phyloP scores from a whole-genome alignment of 768 basidiomycete species.

The Tulasnella sp. region DNA sequence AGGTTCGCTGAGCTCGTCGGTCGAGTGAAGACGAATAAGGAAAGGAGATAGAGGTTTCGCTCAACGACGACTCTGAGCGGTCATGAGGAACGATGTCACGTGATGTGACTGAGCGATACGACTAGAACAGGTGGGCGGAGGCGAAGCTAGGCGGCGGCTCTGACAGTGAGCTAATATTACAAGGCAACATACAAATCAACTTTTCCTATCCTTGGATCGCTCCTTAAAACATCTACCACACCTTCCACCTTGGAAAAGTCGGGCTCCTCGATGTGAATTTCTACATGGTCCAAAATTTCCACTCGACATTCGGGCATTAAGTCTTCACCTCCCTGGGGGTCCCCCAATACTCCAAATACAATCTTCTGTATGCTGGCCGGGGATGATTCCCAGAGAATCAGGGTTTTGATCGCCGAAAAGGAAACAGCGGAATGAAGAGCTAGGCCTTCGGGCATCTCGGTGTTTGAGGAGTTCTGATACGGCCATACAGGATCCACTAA shows the following conservation, averaged over 20 bases:
- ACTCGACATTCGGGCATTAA: neutral
- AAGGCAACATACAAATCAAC: neutral
- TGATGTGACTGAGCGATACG: no score
- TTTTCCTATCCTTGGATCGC: neutral
- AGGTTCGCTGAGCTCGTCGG: no score
- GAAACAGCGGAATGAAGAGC: neutral
- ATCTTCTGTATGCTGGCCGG: neutral
- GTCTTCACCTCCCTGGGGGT: neutral
- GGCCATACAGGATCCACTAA: neutral
- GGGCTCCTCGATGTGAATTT: neutral
- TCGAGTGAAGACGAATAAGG: no score
- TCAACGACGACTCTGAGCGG: no score
- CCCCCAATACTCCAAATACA: neutral
- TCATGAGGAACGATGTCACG: no score
- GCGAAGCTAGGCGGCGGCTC: no score
- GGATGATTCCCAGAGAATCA: neutral
- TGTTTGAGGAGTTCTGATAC: neutral
- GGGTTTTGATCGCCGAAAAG: neutral
- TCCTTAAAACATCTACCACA: neutral
- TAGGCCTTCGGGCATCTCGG: neutral
- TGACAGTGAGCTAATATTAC: neutral
- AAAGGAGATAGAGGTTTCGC: no score
- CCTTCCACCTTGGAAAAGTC: neutral
- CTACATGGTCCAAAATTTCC: neutral
- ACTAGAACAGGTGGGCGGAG: no score